Base-by-base conservation (phyloP, 148 eudicot species). In the Cornus kousa region DNA sequence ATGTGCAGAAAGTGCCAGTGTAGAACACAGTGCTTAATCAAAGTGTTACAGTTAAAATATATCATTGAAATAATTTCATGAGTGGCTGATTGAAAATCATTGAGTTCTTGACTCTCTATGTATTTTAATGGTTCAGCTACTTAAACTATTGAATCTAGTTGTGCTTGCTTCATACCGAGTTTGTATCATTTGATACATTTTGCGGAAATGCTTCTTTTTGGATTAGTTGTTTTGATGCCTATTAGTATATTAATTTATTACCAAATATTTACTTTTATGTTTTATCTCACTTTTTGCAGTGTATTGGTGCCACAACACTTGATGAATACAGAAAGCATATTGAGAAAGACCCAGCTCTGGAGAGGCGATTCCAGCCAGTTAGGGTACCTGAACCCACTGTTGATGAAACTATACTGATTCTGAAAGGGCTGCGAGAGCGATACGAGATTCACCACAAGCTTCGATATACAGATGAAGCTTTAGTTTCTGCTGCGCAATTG, bases 271-370 rank as follows among this genome's bases (percentile, higher is more conserved):
- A 32, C 53, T 68, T 13, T 48, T 67, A 12, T 50, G 46, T 68
- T 13, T 48, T 59, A 12, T 50, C 46, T 73, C 22, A 22, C 68
- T 82, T 53, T 70, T 53, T 79, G 40, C 87, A 95, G 98, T 95
- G 98, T 77, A 90, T 95, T 83, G 98, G 98, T 66, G 97, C 98
- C 62, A 95, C 97, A 31, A 95, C 98, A 32, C 97, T 93, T 7
- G 98, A 93, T 81, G 98, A 95, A 80, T 95, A 95, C 89, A 84
- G 98, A 75, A 91, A 91, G 78, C 98, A 95, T 82, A 93, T 95
- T 70, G 98, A 95, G 84, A 95, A 91, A 86, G 98, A 91, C 79
- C 97, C 98, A 19, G 97, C 98, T 22, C 73, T 93, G n/a, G 98
- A 95, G 77, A 89, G 97, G 86, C 85, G 98, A 75, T 95, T 95